A percentile compares a stretch with the other conserved stretches of the same genome.
Evolutionary conservation across 768 basidiomycete species (phyloP).

Genomic region (Hygrophorus pudorinus): DNA sequence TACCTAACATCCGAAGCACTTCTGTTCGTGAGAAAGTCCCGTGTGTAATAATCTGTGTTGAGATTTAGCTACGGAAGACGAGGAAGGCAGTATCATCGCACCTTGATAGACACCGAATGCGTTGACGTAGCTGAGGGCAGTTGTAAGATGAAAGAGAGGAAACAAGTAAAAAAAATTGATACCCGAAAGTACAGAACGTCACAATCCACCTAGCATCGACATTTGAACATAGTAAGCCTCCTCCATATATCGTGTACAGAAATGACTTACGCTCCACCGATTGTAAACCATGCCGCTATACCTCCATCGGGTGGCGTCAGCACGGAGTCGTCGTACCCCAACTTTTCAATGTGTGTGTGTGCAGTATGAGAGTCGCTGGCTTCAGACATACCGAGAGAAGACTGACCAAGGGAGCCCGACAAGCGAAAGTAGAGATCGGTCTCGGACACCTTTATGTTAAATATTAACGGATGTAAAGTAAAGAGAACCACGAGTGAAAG

Average conservation of each 20-base stretch:
- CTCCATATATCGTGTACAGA: neutral
- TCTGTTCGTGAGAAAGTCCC: conserved; percentile 25
- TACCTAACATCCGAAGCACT: conserved; percentile 38
- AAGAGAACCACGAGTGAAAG: too few relatives aligned
- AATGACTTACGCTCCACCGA: conserved; percentile 31
- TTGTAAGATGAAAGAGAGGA: conserved; percentile 2
- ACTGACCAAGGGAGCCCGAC: too few relatives aligned
- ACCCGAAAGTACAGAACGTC: conserved; percentile 40
- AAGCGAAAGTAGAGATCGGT: too few relatives aligned
- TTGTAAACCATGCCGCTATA: conserved; percentile 31
- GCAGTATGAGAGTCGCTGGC: too few relatives aligned
- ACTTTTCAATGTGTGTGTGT: too few relatives aligned
- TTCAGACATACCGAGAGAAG: too few relatives aligned
- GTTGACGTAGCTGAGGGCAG: conserved; percentile 30
- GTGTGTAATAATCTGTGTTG: conserved; percentile 31
- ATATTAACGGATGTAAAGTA: too few relatives aligned
- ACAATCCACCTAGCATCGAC: conserved; percentile 17
- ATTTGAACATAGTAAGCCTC: neutral
- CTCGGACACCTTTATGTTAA: too few relatives aligned
- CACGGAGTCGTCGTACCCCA: too few relatives aligned
- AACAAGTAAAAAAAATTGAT: conserved; percentile 3
- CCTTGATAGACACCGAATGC: conserved; percentile 37
- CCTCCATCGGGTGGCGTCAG: conserved; percentile 25
- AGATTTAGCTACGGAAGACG: conserved; percentile 15
- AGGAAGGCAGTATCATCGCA: conserved; percentile 8